phyloP scores from a whole-genome alignment of 768 basidiomycete genomes.

The Lepiota venenata region DNA sequence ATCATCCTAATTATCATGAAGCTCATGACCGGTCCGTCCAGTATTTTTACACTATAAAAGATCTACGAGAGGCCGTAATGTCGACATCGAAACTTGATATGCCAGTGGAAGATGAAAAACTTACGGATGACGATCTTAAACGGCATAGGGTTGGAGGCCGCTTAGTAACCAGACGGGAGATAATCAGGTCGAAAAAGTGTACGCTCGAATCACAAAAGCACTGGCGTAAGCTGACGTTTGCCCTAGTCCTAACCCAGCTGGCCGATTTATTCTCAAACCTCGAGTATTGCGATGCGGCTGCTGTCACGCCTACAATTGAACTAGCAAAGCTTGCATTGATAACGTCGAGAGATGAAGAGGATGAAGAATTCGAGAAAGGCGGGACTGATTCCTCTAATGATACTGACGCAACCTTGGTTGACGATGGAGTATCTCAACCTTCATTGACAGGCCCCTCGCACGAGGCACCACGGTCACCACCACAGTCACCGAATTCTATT shows the following conservation, averaged over 20 bases:
- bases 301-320: conserved; percentile 83
- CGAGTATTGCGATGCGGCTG: conserved; percentile 56
- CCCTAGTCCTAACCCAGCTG: conserved; percentile 74
- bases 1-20: background rate
- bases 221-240: conserved; percentile 11
- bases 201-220: conserved; percentile 22
- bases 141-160: conserved; percentile 87
- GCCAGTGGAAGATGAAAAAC: conserved; percentile 60
- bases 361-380: conserved; percentile 69
- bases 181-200: conserved; percentile 86
- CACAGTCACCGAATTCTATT: conserved; percentile 46
- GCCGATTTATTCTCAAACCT: conserved; percentile 77
- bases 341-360: conserved; percentile 87
- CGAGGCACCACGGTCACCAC: conserved; percentile 23
- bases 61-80: conserved; percentile 73
- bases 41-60: conserved; percentile 97
- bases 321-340: conserved; percentile 90
- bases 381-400: conserved; percentile 83
- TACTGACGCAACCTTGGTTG: conserved; percentile 86
- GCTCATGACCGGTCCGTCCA: conserved; percentile 26
- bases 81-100: conserved; percentile 52
- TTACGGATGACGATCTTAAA: conserved; percentile 78
- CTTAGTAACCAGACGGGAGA: conserved; percentile 75
- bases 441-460: conserved; percentile 22
- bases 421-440: conserved; percentile 52